Conservation (phyloP, 345 rosid genomes). For the Rhodamnia argentea region DNA sequence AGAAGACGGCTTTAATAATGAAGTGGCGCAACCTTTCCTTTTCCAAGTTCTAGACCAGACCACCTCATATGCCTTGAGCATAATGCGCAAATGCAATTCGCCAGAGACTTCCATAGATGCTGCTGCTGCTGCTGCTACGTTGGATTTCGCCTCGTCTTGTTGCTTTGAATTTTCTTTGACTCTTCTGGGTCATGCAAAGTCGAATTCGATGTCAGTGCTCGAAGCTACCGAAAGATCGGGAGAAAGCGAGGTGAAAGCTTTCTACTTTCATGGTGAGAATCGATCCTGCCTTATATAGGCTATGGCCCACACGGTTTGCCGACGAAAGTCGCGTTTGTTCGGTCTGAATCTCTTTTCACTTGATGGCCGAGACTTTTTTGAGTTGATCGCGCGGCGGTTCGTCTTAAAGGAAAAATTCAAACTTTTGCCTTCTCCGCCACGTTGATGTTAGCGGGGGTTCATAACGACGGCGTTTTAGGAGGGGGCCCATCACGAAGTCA, state of each 20-base stretch:
- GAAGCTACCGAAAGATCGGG: not conserved
- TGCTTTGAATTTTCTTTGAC: no score
- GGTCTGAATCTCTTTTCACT: not conserved
- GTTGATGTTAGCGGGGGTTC: no score
- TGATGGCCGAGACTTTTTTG: no score
- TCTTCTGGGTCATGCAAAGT: no score
- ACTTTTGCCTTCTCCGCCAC: not conserved
- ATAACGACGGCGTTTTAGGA: no score
- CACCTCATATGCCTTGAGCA: not conserved
- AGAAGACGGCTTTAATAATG: no score
- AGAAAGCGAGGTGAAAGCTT: not conserved
- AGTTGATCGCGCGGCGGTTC: not conserved
- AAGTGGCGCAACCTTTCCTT: not conserved
- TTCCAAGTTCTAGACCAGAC: not conserved
- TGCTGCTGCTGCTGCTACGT: not conserved
- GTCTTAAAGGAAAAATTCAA: no score
- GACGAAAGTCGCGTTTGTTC: not conserved
- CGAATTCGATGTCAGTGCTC: not conserved
- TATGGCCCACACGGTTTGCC: not conserved
- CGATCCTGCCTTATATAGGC: not conserved
- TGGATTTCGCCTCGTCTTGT: no score
- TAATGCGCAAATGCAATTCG: not conserved
- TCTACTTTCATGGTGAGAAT: not conserved
- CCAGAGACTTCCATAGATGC: not conserved
- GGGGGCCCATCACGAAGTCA: no score